Evolutionary conservation across 345 rosid species (phyloP).

Genomic region (Corymbia maculata): DNA sequence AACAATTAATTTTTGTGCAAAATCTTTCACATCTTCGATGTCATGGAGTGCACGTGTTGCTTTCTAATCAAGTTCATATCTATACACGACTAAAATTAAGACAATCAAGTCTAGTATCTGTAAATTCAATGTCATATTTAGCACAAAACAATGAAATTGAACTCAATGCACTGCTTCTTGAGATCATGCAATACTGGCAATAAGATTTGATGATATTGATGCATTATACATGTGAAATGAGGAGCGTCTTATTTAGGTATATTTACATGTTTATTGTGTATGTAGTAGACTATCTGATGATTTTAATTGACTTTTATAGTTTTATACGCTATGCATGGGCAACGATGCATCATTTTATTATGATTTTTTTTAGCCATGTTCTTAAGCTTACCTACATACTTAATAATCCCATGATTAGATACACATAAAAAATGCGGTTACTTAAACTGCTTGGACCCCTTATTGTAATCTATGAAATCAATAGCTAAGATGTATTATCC

Average conservation of each 20-base stretch:
- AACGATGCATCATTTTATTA: background rate
- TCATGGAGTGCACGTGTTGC: background rate
- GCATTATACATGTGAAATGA: background rate
- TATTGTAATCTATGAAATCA: background rate
- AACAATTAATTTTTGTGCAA: background rate
- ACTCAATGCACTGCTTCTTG: background rate
- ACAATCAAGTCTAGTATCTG: rapidly evolving
- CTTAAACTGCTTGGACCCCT: background rate
- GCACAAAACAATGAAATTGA: background rate
- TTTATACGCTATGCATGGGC: background rate
- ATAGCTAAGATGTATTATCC: background rate
- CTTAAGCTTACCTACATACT: background rate
- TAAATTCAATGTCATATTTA: background rate
- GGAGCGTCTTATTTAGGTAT: background rate
- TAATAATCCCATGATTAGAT: background rate
- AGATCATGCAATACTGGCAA: background rate
- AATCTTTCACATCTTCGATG: background rate
- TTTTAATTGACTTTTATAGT: background rate
- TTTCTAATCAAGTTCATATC: background rate
- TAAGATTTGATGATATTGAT: background rate
- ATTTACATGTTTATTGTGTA: background rate
- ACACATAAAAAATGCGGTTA: background rate
- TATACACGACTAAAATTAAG: background rate
- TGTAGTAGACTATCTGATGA: background rate
- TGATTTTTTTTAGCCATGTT: background rate